Base-by-base conservation (phyloP, 495 filamentous ascomycete species). In the Aspergillus incahuasiensis region DNA sequence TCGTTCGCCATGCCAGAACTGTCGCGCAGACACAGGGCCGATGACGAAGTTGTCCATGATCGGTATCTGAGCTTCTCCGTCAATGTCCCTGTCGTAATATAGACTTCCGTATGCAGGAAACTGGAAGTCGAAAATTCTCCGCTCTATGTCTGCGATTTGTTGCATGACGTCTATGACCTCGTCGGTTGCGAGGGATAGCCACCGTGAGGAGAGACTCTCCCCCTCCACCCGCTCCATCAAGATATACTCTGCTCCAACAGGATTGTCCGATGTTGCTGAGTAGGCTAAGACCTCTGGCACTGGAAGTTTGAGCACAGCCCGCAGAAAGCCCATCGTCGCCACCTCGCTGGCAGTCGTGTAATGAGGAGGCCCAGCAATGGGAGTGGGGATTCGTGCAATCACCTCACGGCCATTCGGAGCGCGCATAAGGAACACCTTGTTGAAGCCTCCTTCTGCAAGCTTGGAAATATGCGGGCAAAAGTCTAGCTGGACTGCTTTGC, bases 311-410 rank as follows among this genome's bases (percentile, higher is more conserved):
- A 71, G 64, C 18, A 69, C 41, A 58, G 20, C 18, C 57, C 68
- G 64, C 41, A 28, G 8, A 73, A 70, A 72, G 24, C 55, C 52
- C 57, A 77, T 68, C 5, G 74, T 79, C 18, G 75, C 75, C 15
- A 75, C 73, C 58, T 79, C 74, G 59, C 73, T 77, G 5, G 72
- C 73, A 4, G 67, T 73, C 32, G 66, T 66, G 48, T 70, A 67
- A 58, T 65, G 61, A 52, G 65, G 56, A 44, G 69, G 70, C 22
- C 65, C 66, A 21, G 71, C 67, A 53, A 67, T 64, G 3, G 66
- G 63, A 50, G 62, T 71, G 0, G 72, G 67, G 52, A 74, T 67
- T 46, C 65, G 65, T 24, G 68, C 71, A 48, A 77, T 68, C 25
- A 74, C 60, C 58, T 69, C 59, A 48, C 55, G 51, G 34, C 65